Evolutionary conservation across 75 land plant species (phyloP).

Genomic region (Pseudotsuga menziesii): DNA sequence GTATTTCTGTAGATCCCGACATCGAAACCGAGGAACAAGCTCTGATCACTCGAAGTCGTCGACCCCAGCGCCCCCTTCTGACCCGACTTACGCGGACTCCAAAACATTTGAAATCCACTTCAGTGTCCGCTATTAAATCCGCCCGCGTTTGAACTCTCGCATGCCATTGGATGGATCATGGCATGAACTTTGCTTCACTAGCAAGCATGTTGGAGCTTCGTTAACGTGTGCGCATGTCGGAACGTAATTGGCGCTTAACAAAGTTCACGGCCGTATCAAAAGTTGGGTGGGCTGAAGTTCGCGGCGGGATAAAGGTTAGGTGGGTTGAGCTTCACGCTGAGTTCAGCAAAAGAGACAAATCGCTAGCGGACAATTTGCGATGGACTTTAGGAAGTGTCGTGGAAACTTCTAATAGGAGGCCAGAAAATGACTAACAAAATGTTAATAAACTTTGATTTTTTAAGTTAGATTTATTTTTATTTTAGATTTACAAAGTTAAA

Average conservation of each 20-base stretch:
- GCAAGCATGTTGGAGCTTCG: background rate
- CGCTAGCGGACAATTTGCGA: too few relatives aligned
- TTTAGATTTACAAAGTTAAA: too few relatives aligned
- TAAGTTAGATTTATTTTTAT: too few relatives aligned
- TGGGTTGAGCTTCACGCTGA: too few relatives aligned
- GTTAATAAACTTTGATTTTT: too few relatives aligned
- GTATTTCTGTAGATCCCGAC: background rate
- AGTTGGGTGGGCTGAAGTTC: too few relatives aligned
- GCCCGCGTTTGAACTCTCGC: background rate
- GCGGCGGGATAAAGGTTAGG: too few relatives aligned
- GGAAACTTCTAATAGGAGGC: too few relatives aligned
- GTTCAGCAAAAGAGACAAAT: too few relatives aligned
- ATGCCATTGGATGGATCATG: background rate
- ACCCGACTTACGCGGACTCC: slow-evolving; percentile 11
- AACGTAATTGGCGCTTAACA: background rate
- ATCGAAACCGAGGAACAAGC: background rate
- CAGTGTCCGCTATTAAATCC: background rate
- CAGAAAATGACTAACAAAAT: too few relatives aligned
- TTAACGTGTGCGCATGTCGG: background rate
- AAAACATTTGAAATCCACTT: slow-evolving; percentile 2
- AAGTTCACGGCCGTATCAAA: too few relatives aligned
- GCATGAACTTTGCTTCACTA: background rate
- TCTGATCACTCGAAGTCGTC: background rate
- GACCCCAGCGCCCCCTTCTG: slow-evolving; percentile 2
- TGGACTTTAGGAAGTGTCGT: too few relatives aligned